Conservation (phyloP, 805 yeast species). For the Candida piceae region DNA sequence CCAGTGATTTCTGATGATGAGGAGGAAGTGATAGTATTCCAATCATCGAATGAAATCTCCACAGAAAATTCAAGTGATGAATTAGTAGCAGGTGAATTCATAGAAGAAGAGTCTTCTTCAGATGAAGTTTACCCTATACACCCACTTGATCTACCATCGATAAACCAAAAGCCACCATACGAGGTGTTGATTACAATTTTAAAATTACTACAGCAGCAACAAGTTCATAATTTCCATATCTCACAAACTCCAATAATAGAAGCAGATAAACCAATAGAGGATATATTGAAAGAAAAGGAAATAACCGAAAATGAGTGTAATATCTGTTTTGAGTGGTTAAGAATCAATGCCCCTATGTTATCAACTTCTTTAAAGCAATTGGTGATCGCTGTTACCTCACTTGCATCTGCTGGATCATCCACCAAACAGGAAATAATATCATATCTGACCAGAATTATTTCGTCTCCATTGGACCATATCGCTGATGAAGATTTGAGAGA, state of each 20-base stretch:
- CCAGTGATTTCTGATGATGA: slow-evolving; percentile 15
- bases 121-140: slow-evolving; percentile 37
- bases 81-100: no score
- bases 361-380: slow-evolving; percentile 11
- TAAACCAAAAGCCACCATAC: slow-evolving; percentile 43
- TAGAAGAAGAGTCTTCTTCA: no score
- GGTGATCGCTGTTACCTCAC: slow-evolving; percentile 1
- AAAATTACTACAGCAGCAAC: slow-evolving; percentile 43
- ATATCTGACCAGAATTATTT: slow-evolving; percentile 44
- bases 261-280: slow-evolving; percentile 10
- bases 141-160: slow-evolving; percentile 53
- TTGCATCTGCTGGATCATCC: slow-evolving; percentile 1
- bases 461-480: slow-evolving; percentile 47
- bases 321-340: slow-evolving; percentile 41
- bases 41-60: no score
- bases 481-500: slow-evolving; percentile 30
- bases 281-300: slow-evolving; percentile 30
- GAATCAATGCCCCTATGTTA: slow-evolving; percentile 30
- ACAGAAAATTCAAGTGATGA: no score
- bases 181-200: slow-evolving; percentile 41
- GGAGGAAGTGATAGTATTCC: no score
- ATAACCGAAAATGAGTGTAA: slow-evolving; percentile 26
- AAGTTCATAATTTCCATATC: slow-evolving; percentile 44
- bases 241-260: not conserved
- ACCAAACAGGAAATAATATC: slow-evolving; percentile 33